Evolutionary conservation across 1,139 yeast genomes (phyloP), one percentile per base, ranked within the genome.

Genomic region (Candida glucosophila): DNA sequence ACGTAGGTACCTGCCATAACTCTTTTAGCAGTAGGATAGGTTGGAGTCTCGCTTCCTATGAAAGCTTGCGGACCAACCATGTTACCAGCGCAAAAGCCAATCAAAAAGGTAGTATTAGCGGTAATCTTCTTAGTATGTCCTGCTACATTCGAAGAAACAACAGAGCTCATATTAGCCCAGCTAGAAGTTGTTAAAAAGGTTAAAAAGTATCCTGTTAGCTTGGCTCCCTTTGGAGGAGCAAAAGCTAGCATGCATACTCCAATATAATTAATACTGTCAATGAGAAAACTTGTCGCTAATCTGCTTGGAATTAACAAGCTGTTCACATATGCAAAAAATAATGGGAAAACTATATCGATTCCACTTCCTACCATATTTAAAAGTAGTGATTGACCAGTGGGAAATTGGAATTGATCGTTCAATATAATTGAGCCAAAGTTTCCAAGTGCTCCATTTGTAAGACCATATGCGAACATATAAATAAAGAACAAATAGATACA

Each of bases 21-120:
- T n/a, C 52, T 47, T 32, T 61, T 58, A 3, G 75, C 80, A 3
- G 67, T 58, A 3, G 44, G 39, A 39, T 73, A 74, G 8, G 36
- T 41, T 9, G 85, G 85, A 1, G 73, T 72, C 38, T 74, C 71
- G 5, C 37, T 37, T 0, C 55, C 54, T 34, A 68, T 55, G 44
- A 77, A 78, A 23, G 78, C 64, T 44, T 77, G 85, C 3, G 90
- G 86, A 4, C 88, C 88, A 25, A 76, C 58, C 25, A 79, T 55
- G 36, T 80, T 79, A 15, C 90, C 85, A 15, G 69, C 67, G 39
- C 81, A 73, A 42, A 73, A 77, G 1, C 75, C 79, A 29, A 77
- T 57, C 48, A 78, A 64, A 20, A 67, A 64, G 16, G 73, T 43
- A 2, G 80, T 79, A 45, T 70, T 75, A 15, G 71, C 67, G 4